phyloP scores from a whole-genome alignment of 2,329 filamentous ascomycete species.

The Alternaria atra region DNA sequence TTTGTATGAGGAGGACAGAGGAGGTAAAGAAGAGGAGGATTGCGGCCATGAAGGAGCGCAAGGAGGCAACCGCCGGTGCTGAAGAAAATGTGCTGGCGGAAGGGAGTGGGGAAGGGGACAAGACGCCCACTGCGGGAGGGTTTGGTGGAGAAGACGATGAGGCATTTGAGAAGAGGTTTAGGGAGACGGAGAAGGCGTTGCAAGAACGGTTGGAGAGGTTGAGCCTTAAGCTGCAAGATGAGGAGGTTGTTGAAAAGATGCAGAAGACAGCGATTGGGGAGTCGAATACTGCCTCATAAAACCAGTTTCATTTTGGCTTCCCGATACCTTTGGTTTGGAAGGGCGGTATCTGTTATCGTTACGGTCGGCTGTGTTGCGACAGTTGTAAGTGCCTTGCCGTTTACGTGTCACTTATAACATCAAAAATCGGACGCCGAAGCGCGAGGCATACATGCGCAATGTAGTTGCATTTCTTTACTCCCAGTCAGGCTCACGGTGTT shows the following conservation, averaged over 20 bases:
- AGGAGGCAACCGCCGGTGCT: neutral
- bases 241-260: constrained; percentile 8
- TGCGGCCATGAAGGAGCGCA: neutral
- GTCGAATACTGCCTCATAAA: neutral
- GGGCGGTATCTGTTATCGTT: too few species aligned
- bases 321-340: too few species aligned
- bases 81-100: constrained; percentile 9
- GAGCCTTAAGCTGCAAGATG: constrained; percentile 35
- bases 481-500: too few species aligned
- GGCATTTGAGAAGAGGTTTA: constrained; percentile 39
- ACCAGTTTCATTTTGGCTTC: neutral
- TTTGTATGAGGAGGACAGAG: constrained; percentile 15
- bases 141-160: constrained; percentile 36
- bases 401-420: too few species aligned
- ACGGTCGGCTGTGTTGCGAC: too few species aligned
- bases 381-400: too few species aligned
- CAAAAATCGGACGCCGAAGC: too few species aligned
- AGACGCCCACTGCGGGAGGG: constrained; percentile 41
- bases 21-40: constrained; percentile 5
- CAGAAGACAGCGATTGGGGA: neutral
- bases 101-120: constrained; percentile 31
- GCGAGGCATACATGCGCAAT: too few species aligned
- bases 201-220: constrained; percentile 42
- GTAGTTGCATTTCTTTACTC: too few species aligned
- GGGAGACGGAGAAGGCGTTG: constrained; percentile 39